phyloP scores from a whole-genome alignment of 257 asterid species.

The Galeopsis tetrahit region DNA sequence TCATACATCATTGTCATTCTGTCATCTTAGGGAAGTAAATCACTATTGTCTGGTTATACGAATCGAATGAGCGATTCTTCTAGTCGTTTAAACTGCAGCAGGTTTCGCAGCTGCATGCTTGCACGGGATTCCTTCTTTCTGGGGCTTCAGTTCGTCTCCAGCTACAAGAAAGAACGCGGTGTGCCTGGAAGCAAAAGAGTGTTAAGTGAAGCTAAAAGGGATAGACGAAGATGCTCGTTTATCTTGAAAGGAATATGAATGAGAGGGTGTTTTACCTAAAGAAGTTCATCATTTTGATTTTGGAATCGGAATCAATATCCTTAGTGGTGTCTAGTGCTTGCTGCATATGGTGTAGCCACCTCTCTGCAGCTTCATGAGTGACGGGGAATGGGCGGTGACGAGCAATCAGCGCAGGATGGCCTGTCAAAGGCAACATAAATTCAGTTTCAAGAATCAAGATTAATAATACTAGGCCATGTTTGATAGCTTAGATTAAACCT shows the following conservation, averaged over 20 bases:
- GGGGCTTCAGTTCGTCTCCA: constrained; percentile 81
- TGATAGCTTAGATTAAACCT: too few species aligned
- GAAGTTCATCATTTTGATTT: constrained; percentile 78
- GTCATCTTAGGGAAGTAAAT: constrained; percentile 6
- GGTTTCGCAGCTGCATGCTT: constrained; percentile 66
- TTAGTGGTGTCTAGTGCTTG: constrained; percentile 66
- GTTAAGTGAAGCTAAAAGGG: neutral
- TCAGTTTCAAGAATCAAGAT: constrained; percentile 18
- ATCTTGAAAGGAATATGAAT: neutral
- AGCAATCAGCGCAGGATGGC: constrained; percentile 95
- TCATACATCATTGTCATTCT: constrained; percentile 15
- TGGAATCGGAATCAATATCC: constrained; percentile 76
- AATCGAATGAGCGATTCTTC: constrained; percentile 22
- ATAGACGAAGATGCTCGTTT: neutral
- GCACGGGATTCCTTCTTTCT: constrained; percentile 54
- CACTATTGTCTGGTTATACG: neutral
- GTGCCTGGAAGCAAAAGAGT: constrained; percentile 55
- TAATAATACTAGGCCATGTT: neutral
- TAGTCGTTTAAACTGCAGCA: constrained; percentile 39
- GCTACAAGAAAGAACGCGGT: constrained; percentile 97
- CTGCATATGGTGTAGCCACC: constrained; percentile 98
- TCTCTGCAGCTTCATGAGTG: constrained; percentile 87
- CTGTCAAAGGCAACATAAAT: constrained; percentile 42
- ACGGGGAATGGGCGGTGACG: constrained; percentile 97
- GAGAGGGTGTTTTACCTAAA: constrained; percentile 59